Evolutionary conservation across 192 early-diverging fungal genomes (phyloP), one percentile per base, ranked within the genome.

Genomic region (Coemansia sp.): DNA sequence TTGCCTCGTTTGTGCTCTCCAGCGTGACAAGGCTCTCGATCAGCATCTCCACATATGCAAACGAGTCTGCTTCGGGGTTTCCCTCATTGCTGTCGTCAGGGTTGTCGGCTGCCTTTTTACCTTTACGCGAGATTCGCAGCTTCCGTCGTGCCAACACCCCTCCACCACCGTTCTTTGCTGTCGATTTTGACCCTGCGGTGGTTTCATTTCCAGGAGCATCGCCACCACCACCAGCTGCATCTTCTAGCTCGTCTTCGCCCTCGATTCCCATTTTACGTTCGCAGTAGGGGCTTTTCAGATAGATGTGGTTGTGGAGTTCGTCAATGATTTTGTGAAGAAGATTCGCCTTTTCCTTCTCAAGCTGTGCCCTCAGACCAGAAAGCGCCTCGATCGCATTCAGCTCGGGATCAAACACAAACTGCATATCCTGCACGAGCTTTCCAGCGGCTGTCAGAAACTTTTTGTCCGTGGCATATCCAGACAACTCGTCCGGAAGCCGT

Each of bases 231-330:
- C 23, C 15, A 8, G 52, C 30, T 8, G 23, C 30, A n/a, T 54
- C 52, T 20, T 54, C 52, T 2, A 60, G 61, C 8, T 71, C 78
- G 31, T 76, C 76, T 22, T 79, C 75, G 48, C 62, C 70, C 30
- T 71, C 81, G 1, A 72, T 27, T 20, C 70, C 77, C 68, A 69
- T 70, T 25, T 75, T 75, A 11, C 82, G 77, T 64, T 89, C 89
- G 56, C 88, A 89, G 57, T 91, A 91, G 13, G 87, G 83, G 34
- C 87, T 91, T 41, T 91, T 92, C 2, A 92, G 61, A 74, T 92
- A 92, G 7, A 92, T 67, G 64, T 91, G 88, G 65, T 84, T 90
- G 44, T 91, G 89, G 33, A 92, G 79, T 55, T 92, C 89, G 52
- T 91, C 91, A 37, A 90, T 84, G 10, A 91, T 75, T 10, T 81